Conservation (phyloP, 78 protist genomes). For the Chrysochromulina parva region DNA sequence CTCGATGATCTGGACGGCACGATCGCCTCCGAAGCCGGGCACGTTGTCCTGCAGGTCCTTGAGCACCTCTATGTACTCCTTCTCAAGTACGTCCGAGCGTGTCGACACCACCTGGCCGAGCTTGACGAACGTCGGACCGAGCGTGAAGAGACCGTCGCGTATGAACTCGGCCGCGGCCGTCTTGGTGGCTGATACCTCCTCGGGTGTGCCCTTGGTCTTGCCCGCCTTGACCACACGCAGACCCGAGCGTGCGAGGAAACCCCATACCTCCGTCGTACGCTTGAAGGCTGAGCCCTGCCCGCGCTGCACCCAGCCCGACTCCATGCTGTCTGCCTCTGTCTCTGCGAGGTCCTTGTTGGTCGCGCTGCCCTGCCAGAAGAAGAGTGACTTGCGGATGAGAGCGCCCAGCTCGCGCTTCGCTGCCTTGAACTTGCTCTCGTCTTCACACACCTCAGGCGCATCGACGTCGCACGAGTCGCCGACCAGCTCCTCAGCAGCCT, state of each 20-base stretch:
- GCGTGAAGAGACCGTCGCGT: not conserved
- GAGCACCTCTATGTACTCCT: slow-evolving; percentile 15
- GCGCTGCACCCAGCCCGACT: not conserved
- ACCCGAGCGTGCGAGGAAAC: not conserved
- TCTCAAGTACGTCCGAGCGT: not conserved
- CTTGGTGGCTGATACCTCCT: slow-evolving; percentile 5
- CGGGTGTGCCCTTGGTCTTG: not conserved
- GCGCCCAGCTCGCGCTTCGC: not conserved
- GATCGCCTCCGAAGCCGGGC: slow-evolving; percentile 13
- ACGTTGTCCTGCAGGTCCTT: not conserved
- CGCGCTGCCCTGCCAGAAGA: not conserved
- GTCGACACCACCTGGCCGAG: slow-evolving; percentile 16
- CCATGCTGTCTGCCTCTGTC: not conserved
- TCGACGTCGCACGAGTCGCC: not conserved
- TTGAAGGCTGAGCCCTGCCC: slow-evolving; percentile 5
- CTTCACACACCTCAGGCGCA: slow-evolving; percentile 1
- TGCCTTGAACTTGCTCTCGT: not conserved
- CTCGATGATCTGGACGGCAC: not conserved
- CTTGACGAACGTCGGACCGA: slow-evolving; percentile 28
- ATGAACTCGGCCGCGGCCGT: slow-evolving; percentile 8
- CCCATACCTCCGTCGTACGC: slow-evolving; percentile 19
- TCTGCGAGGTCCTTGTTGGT: not conserved
- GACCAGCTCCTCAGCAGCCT: not conserved
- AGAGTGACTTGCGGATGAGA: not conserved
- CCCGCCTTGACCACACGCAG: not conserved